Conservation (phyloP, 2,329 filamentous ascomycete species). For the Colletotrichum karsti region DNA sequence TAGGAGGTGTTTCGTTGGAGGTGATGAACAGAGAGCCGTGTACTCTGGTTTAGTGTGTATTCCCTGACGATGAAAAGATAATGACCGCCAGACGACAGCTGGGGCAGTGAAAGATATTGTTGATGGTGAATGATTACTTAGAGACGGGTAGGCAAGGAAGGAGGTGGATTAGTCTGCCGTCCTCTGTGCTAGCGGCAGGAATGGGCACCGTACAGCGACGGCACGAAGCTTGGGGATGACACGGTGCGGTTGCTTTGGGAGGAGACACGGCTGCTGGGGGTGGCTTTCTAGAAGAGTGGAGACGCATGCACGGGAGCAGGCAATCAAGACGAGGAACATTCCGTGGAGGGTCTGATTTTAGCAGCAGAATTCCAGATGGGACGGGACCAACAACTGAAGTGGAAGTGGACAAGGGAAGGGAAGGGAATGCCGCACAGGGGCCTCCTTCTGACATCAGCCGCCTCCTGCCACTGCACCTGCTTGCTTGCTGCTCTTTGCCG, state of each 20-base stretch:
- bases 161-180: not conserved
- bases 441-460: constrained; percentile 22
- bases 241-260: constrained; percentile 1
- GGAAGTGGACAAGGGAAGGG: constrained; percentile 2
- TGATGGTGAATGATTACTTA: constrained; percentile 7
- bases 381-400: not conserved
- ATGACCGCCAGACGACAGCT: constrained; percentile 3
- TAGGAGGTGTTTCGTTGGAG: not conserved
- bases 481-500: not conserved
- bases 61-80: constrained; percentile 10
- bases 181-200: not conserved
- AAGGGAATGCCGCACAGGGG: not conserved
- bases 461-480: not conserved
- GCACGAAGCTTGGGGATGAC: constrained; percentile 6
- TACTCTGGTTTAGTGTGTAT: too few species aligned
- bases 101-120: not conserved
- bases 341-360: constrained; percentile 20
- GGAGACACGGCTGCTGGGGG: constrained; percentile 10
- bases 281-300: constrained; percentile 16
- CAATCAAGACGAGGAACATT: constrained; percentile 22
- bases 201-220: constrained; percentile 21
- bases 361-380: constrained; percentile 7
- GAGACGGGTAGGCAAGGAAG: constrained; percentile 13
- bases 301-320: constrained; percentile 11
- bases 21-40: too few species aligned